Percentiles rank a stretch among this genome's conserved stretches.
These are phyloP conservation scores for Picea sitchensis DNA, from an alignment of 75 land plant species.

Conservation along the genomic window DNA sequence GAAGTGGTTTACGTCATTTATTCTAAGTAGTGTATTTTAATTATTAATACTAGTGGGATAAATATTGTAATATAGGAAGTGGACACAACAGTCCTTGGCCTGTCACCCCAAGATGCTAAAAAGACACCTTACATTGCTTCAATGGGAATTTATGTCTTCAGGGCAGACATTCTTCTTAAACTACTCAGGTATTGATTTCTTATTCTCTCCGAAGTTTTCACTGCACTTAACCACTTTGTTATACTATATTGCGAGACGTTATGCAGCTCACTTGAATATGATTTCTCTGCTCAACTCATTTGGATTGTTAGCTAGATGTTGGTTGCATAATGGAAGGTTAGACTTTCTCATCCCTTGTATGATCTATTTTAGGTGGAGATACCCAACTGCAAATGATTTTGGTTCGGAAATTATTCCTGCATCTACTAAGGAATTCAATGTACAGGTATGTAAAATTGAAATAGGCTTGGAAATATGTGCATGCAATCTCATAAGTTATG, in stretches of 20 bases:
- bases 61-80: conserved; percentile 56
- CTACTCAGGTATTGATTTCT: conserved; percentile 29
- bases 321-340: neutral
- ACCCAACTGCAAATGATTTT: conserved; percentile 87
- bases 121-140: conserved; percentile 52
- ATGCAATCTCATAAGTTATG: neutral
- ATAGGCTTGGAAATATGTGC: too few species aligned
- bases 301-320: neutral
- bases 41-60: conserved; percentile 17
- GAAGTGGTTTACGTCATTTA: neutral
- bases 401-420: conserved; percentile 86
- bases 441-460: conserved; percentile 36
- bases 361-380: conserved; percentile 42
- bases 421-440: conserved; percentile 63
- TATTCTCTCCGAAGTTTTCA: conserved; percentile 1
- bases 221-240: neutral
- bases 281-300: neutral
- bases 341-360: conserved; percentile 10
- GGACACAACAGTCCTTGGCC: conserved; percentile 44
- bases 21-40: conserved; percentile 6
- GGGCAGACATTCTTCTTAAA: conserved; percentile 36
- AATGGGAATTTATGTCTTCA: conserved; percentile 56
- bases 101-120: conserved; percentile 38
- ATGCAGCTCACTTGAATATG: conserved; percentile 4
- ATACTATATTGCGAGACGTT: neutral